Evolutionary conservation across 1,139 yeast genomes (phyloP).

Genomic region (Hyphopichia pseudoburtonii): DNA sequence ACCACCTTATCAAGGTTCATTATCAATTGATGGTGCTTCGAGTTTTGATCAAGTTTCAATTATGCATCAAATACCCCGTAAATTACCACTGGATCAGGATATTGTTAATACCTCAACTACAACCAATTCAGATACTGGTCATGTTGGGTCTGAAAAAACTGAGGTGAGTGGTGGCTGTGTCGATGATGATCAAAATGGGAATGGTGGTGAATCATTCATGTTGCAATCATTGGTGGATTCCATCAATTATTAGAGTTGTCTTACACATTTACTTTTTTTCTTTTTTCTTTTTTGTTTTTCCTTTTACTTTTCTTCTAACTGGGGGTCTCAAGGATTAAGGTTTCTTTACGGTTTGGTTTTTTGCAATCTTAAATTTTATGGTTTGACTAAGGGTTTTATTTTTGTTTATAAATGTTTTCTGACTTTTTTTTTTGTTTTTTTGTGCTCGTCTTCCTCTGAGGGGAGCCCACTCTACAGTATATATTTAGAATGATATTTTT

Average conservation of each 20-base stretch:
- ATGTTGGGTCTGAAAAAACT: no score
- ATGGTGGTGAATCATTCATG: slow-evolving; percentile 32
- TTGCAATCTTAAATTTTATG: no score
- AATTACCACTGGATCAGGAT: neutral
- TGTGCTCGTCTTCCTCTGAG: no score
- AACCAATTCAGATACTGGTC: no score
- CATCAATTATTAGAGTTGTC: slow-evolving; percentile 25
- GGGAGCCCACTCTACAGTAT: no score
- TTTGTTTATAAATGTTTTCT: neutral
- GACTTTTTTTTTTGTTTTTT: no score
- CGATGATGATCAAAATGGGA: slow-evolving; percentile 9
- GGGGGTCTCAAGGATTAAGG: no score
- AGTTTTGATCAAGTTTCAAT: no score
- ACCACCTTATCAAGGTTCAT: neutral
- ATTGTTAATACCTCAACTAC: neutral
- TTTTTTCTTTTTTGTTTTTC: neutral
- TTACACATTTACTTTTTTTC: neutral
- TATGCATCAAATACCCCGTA: neutral
- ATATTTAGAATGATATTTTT: no score
- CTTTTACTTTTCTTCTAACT: neutral
- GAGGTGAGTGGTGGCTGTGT: slow-evolving; percentile 6
- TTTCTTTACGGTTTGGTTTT: no score
- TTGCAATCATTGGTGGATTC: slow-evolving; percentile 46
- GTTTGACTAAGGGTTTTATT: neutral
- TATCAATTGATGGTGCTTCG: neutral